phyloP scores from a whole-genome alignment of 2,329 filamentous ascomycete species.

The Aspergillus sp. region DNA sequence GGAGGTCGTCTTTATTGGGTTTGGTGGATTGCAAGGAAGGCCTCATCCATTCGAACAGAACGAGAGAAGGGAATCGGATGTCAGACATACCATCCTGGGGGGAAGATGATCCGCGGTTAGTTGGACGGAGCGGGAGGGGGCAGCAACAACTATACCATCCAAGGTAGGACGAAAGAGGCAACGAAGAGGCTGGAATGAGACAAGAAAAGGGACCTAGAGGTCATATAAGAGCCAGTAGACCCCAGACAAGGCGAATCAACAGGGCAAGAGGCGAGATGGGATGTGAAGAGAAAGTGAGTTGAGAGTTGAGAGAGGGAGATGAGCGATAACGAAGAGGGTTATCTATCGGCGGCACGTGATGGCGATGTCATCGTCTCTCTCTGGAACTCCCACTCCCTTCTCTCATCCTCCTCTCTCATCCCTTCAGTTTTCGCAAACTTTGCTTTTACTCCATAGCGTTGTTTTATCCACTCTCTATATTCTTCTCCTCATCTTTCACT shows the following conservation, averaged over 20 bases:
- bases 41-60: neutral
- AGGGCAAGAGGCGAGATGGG: neutral
- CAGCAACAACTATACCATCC: constrained; percentile 5
- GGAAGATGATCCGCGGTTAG: constrained; percentile 4
- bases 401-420: neutral
- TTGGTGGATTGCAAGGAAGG: no score
- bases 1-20: no score
- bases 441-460: neutral
- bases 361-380: neutral
- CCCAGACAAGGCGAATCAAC: neutral
- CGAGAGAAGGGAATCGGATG: neutral
- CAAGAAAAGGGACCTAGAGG: neutral
- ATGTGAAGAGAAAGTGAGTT: neutral
- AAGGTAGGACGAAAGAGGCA: neutral
- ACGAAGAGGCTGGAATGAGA: neutral
- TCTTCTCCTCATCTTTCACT: neutral
- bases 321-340: neutral
- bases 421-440: neutral
- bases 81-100: constrained; percentile 6
- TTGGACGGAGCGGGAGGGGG: neutral
- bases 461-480: neutral
- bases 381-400: neutral
- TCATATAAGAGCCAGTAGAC: neutral
- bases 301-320: neutral
- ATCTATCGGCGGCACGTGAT: neutral